These are phyloP conservation scores for Quercus phellos DNA, from an alignment of 331 rosid genomes.

Conservation along the genomic window DNA sequence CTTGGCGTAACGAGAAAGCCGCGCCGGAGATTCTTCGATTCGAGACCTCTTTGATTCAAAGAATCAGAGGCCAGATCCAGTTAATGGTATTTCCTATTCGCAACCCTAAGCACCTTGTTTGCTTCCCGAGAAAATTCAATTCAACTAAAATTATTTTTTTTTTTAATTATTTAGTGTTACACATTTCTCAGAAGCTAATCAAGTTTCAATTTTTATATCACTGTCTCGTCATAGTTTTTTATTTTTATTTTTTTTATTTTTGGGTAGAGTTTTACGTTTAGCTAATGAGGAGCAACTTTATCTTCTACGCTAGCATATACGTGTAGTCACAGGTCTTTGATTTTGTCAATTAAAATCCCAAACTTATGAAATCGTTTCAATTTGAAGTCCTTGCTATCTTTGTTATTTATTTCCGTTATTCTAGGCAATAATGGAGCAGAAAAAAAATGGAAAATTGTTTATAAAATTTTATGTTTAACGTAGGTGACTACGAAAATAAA, in stretches of 20 bases:
- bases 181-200: not conserved
- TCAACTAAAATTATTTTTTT: not conserved
- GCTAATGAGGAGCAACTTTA: not conserved
- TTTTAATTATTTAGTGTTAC: not conserved
- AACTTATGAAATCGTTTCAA: no score
- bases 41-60: slow-evolving; percentile 49
- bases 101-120: slow-evolving; percentile 17
- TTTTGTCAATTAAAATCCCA: no score
- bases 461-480: no score
- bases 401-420: no score
- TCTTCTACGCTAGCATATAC: no score
- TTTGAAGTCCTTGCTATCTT: no score
- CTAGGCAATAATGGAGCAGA: no score
- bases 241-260: not conserved
- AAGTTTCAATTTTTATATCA: not conserved
- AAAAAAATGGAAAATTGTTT: no score
- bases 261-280: no score
- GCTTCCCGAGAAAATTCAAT: not conserved
- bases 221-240: not conserved
- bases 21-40: slow-evolving; percentile 80
- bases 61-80: slow-evolving; percentile 60
- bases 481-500: no score
- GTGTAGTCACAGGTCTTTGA: no score
- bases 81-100: slow-evolving; percentile 42
- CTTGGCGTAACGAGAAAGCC: slow-evolving; percentile 89